Conservation (phyloP, 768 basidiomycete species). For the Megacollybia marginata region DNA sequence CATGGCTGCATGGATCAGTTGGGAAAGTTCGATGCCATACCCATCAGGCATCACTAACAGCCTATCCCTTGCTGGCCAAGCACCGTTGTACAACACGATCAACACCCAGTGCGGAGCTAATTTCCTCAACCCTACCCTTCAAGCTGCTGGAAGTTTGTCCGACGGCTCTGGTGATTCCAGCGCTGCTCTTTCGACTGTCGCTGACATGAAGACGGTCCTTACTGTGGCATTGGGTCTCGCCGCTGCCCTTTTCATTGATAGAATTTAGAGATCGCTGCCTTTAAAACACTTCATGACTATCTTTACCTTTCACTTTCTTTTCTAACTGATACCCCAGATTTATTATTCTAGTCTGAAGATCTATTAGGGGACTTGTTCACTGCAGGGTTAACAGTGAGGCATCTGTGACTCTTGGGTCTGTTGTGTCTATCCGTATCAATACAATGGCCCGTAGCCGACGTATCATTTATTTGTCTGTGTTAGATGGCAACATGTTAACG, state of each 20-base stretch:
- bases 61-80: not conserved
- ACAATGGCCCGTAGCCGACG: too few relatives aligned
- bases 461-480: too few relatives aligned
- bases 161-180: not conserved
- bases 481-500: too few relatives aligned
- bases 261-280: not conserved
- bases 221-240: not conserved
- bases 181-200: not conserved
- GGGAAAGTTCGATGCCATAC: not conserved
- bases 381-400: too few relatives aligned
- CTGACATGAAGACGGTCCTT: not conserved
- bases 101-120: not conserved
- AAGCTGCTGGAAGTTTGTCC: not conserved
- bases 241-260: not conserved
- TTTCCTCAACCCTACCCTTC: not conserved
- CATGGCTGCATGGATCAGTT: not conserved
- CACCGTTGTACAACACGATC: not conserved
- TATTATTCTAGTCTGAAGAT: not conserved
- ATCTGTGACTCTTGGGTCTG: too few relatives aligned
- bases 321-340: not conserved
- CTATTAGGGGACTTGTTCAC: too few relatives aligned
- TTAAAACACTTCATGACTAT: not conserved
- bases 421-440: too few relatives aligned
- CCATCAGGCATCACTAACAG: not conserved
- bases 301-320: not conserved